Evolutionary conservation across 306 rosid species (phyloP).

Genomic region (Begonia masoniana): DNA sequence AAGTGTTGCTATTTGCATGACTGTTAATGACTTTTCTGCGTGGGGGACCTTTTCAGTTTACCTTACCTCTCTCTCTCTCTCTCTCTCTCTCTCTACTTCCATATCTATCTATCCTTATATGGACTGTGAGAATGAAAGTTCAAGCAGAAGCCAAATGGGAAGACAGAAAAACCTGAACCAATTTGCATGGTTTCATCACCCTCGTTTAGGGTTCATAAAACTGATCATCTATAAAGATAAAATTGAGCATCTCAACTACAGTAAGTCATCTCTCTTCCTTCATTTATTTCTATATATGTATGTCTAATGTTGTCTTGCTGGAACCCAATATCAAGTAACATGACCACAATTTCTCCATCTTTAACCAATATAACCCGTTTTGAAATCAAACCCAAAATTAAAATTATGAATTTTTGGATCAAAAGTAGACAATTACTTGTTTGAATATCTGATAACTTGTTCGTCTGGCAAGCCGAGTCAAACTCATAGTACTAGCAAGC

Average conservation of each 20-base stretch:
- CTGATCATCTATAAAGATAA: not conserved
- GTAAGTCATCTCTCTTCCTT: not conserved
- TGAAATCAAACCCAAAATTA: too few relatives aligned
- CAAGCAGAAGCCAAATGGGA: not conserved
- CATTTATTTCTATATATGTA: too few relatives aligned
- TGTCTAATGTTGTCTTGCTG: too few relatives aligned
- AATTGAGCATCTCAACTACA: not conserved
- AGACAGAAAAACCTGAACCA: not conserved
- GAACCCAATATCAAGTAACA: too few relatives aligned
- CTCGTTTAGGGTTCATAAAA: not conserved
- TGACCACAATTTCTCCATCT: too few relatives aligned
- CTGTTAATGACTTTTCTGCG: slow-evolving; percentile 42
- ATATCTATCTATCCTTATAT: not conserved
- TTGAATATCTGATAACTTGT: too few relatives aligned
- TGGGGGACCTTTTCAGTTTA: slow-evolving; percentile 11
- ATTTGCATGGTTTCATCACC: not conserved
- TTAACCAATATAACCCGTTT: too few relatives aligned
- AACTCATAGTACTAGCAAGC: too few relatives aligned
- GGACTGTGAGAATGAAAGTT: not conserved
- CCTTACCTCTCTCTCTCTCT: slow-evolving; percentile 39
- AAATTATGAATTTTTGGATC: too few relatives aligned
- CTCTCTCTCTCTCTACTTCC: too few relatives aligned
- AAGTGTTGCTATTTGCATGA: slow-evolving; percentile 27
- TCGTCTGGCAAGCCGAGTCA: too few relatives aligned
- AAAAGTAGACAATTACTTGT: too few relatives aligned